These are phyloP conservation scores for Eremothecium cymbalariae DNA, from an alignment of 1,139 yeast genomes.

Conservation along the genomic window DNA sequence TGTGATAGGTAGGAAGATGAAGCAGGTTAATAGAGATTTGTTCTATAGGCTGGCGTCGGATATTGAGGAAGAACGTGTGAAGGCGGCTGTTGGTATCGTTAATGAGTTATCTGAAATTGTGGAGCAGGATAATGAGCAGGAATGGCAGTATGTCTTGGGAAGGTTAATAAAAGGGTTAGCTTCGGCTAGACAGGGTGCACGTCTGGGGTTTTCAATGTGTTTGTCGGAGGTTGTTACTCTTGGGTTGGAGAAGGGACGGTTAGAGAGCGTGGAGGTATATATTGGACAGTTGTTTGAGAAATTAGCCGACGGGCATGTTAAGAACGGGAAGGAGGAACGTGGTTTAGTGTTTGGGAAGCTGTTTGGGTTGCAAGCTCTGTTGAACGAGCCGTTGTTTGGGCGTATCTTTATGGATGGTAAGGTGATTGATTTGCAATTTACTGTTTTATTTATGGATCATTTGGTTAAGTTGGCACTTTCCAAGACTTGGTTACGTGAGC, in stretches of 20 bases:
- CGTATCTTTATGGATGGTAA: constrained; percentile 34
- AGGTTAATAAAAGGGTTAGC: constrained; percentile 75
- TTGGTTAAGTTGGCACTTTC: constrained; percentile 51
- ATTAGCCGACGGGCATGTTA: constrained; percentile 36
- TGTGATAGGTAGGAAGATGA: no score
- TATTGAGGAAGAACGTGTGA: constrained; percentile 59
- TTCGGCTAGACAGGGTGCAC: constrained; percentile 74
- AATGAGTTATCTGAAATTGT: constrained; percentile 40
- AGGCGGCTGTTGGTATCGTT: constrained; percentile 62
- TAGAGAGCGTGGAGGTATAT: constrained; percentile 31
- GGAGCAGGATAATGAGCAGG: constrained; percentile 40
- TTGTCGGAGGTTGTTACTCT: constrained; percentile 60
- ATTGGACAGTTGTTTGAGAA: constrained; percentile 29
- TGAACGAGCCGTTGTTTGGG: constrained; percentile 42
- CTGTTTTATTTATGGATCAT: constrained; percentile 37
- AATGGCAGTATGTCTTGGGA: constrained; percentile 75
- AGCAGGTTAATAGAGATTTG: constrained; percentile 55
- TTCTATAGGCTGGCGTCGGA: constrained; percentile 77
- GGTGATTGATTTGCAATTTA: constrained; percentile 29
- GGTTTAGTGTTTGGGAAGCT: constrained; percentile 73
- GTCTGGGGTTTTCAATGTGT: constrained; percentile 86
- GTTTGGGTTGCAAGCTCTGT: constrained; percentile 73
- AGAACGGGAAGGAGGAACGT: constrained; percentile 76
- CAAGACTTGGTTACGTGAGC: constrained; percentile 84
- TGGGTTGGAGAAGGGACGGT: constrained; percentile 32